These are phyloP conservation scores for Cornus kousa DNA, from an alignment of 148 eudicot species.

Conservation along the genomic window DNA sequence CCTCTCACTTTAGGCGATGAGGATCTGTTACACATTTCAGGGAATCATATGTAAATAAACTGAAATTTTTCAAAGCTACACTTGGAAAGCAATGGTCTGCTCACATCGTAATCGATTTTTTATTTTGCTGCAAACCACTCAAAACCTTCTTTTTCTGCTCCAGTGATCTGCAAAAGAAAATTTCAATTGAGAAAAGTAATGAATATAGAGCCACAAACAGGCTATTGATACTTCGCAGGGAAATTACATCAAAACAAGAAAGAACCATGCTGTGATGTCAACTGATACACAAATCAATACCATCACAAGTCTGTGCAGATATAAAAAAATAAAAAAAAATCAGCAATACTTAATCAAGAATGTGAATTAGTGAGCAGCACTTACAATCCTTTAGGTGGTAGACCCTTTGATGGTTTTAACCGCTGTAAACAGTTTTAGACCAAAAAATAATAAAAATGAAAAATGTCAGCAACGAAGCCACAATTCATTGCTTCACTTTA, in stretches of 20 bases:
- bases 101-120: conserved; percentile 49
- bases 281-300: background rate
- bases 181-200: background rate
- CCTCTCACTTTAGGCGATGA: conserved; percentile 45
- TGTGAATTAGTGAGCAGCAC: conserved; percentile 24
- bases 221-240: background rate
- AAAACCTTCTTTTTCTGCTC: conserved; percentile 39
- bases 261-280: background rate
- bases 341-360: background rate
- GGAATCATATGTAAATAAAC: conserved; percentile 12
- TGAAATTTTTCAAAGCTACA: conserved; percentile 2
- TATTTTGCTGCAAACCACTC: conserved; percentile 32
- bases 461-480: conserved; percentile 21
- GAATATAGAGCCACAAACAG: background rate
- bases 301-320: conserved; percentile 4
- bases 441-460: background rate
- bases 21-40: conserved; percentile 39
- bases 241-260: background rate
- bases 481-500: background rate
- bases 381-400: conserved; percentile 49
- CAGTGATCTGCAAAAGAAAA: conserved; percentile 44
- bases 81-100: conserved; percentile 13
- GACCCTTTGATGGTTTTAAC: conserved; percentile 43
- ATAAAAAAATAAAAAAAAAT: background rate
- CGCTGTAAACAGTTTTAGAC: conserved; percentile 35